These are phyloP conservation scores for Aspergillus viridinutans DNA, from an alignment of 2,329 filamentous ascomycete species.

Conservation along the genomic window DNA sequence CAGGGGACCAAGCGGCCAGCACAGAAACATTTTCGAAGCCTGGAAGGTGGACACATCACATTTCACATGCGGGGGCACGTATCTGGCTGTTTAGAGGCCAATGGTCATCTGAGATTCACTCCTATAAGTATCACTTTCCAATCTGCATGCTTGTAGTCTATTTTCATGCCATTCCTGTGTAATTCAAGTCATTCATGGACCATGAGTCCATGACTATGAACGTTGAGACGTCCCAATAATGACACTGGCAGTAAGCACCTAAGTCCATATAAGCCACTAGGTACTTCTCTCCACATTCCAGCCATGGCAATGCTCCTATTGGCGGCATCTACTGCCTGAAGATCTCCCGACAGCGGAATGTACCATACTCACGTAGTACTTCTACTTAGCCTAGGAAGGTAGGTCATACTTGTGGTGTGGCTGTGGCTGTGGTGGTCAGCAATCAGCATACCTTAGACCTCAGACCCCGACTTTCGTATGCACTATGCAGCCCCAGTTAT, in stretches of 20 bases:
- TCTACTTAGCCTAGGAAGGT: neutral
- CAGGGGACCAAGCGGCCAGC: neutral
- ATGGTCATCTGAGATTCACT: no score
- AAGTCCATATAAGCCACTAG: neutral
- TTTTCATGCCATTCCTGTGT: no score
- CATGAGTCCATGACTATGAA: no score
- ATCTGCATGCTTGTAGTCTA: no score
- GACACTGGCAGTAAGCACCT: neutral
- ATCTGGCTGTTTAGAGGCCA: no score
- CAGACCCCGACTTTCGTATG: no score
- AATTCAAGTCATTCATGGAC: no score
- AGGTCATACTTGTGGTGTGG: neutral
- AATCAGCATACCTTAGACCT: neutral
- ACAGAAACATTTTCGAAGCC: neutral
- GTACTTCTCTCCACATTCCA: conserved; percentile 8
- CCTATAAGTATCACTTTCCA: no score
- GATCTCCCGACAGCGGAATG: neutral
- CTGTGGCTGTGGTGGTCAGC: neutral
- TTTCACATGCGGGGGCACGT: neutral
- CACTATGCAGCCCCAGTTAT: no score
- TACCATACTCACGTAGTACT: neutral
- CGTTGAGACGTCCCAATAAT: no score
- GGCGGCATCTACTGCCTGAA: conserved; percentile 1
- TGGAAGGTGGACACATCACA: neutral
- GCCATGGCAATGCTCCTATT: conserved; percentile 13